Evolutionary conservation across 2,329 filamentous ascomycete genomes (phyloP), one percentile per base, ranked within the genome.

Genomic region (Ceratocystis cubensis): DNA sequence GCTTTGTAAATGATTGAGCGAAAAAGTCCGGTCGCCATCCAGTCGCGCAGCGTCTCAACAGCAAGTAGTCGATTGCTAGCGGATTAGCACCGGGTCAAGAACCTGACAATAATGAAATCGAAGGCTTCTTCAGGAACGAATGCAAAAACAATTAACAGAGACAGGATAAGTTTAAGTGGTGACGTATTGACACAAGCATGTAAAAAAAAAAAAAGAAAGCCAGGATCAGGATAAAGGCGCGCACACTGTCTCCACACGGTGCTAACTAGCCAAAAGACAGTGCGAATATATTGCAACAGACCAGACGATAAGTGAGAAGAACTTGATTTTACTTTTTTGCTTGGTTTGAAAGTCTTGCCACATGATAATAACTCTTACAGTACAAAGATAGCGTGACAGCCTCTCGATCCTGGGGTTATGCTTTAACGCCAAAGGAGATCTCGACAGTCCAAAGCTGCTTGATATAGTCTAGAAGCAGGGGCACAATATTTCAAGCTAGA

Each of bases 71-170:
- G 20, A 53, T 28, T 28, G 20, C 8, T 50, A 13, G 4, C 22
- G 62, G 10, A 64, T 30, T 50, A 25, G 25, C 46, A 53, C 62
- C 62, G 46, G 62, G 53, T 64, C 46, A 37, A 45, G 45, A 64
- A 22, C 10, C 17, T 45, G 45, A 33, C 22, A 53, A 8, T 56
- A 22, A 30, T n/a, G 28, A n/a, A 33, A 33, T 17, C 8, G 17
- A 7, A 37, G 30, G 56, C 10, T 59, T 53, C 20, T 53, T 25
- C 6, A 25, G n/a, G 22, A 15, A 53, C 56, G 56, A 33, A 59
- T n/a, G 22, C n/a, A n/a, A 50, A 25, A 17, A 50, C 46, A 25
- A 50, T 20, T 28, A 59, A 59, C 56, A 59, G 17, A 59, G 28
- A 37, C 28, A 59, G 28, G 17, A 17, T 37, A n/a, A 13, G 56